phyloP scores from a whole-genome alignment of 805 yeast genomes.

The Ogataea nitratoaversa region DNA sequence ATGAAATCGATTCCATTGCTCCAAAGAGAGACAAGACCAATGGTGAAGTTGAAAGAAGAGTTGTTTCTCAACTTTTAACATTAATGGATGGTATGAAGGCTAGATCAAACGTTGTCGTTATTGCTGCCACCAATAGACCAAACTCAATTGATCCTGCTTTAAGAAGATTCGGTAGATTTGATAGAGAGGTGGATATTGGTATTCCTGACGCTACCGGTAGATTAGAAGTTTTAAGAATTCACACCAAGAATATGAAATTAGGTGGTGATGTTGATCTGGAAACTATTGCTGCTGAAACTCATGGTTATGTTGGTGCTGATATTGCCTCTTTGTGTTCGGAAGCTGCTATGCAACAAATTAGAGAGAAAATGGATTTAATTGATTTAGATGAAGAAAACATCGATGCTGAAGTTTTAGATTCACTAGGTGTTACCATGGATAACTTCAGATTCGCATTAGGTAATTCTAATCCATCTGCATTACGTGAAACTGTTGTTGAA shows the following conservation, averaged over 20 bases:
- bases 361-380: slow-evolving; percentile 98
- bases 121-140: slow-evolving; percentile 94
- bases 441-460: slow-evolving; percentile 97
- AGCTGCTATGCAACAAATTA: slow-evolving; percentile 99
- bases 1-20: slow-evolving; percentile 97
- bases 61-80: slow-evolving; percentile 94
- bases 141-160: slow-evolving; percentile 83
- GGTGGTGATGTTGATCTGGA: slow-evolving; percentile 94
- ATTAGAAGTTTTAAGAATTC: slow-evolving; percentile 92
- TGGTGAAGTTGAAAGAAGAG: slow-evolving; percentile 99
- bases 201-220: slow-evolving; percentile 98
- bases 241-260: slow-evolving; percentile 97
- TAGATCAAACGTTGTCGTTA: slow-evolving; percentile 95
- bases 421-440: slow-evolving; percentile 97
- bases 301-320: slow-evolving; percentile 99
- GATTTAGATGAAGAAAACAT: slow-evolving; percentile 95
- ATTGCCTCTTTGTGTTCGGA: slow-evolving; percentile 98
- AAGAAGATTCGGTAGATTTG: slow-evolving; percentile 82
- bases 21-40: slow-evolving; percentile 99
- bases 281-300: slow-evolving; percentile 94
- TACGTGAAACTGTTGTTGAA: slow-evolving; percentile 99
- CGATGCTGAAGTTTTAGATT: slow-evolving; percentile 94
- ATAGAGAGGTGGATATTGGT: slow-evolving; percentile 83
- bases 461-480: slow-evolving; percentile 96
- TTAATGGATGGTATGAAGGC: slow-evolving; percentile 99